Base-by-base conservation (phyloP, 2,329 filamentous ascomycete genomes). In the Fusarium solani-melongenae region DNA sequence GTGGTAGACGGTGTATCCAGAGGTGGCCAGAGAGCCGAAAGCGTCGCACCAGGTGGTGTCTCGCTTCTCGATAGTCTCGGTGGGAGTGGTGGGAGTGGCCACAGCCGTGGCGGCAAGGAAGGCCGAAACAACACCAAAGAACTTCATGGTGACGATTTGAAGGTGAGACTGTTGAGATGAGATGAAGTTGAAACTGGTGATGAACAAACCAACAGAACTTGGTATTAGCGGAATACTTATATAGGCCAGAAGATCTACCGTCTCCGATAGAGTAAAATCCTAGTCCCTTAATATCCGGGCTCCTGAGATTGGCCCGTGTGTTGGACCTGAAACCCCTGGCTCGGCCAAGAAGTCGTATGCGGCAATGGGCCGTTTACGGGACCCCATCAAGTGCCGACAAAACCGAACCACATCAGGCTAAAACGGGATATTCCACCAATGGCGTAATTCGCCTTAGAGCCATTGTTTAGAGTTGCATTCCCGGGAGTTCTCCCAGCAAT, bases 1-100 rank as follows among this genome's bases (percentile, higher is more conserved):
- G 77, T 88, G 86, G 80, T 88, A 88, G 63, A 89, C 74, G 53
- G 82, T 88, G 78, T 85, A 88, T 44, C 79, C 80, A 36, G 83
- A 83, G 0, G 81, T 82, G 2, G 77, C 73, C 15, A 79, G 64
- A 6, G 81, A 80, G 41, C 77, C 84, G 70, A 78, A 87, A 69
- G 83, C 79, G 17, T 80, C 84, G 66, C 85, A 87, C 74, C 76
- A 76, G 58, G 76, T 74, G 5, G 76, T 77, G 53, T 79, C 80
- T 31, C 83, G 79, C 72, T 83, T 81, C 34, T 82, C 78, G 53
- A 83, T 59, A 15, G 75, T 72, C 22, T 79, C 76, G 3, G 71
- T 58, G 10, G 81, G 80, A 20, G 73, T 73, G 24, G 71, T 58
- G 14, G 81, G 80, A 20, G 73, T 72, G 20, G 80, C 79, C 31